Base-by-base conservation (phyloP, 805 yeast genomes). In the Priceomyces castillae region DNA sequence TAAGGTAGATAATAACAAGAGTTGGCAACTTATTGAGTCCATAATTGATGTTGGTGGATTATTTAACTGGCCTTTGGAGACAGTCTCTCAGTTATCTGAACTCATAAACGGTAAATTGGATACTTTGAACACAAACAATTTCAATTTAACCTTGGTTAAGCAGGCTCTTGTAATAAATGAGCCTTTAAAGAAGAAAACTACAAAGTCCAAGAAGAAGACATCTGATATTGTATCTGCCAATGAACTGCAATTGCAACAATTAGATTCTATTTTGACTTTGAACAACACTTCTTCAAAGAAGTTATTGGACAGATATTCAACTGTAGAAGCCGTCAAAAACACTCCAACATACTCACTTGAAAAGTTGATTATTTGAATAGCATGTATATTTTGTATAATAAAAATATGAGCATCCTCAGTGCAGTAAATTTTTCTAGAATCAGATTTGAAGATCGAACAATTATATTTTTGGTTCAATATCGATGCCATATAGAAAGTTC, bases 31-130 rank as follows among this genome's bases (percentile, higher is more conserved):
- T n/a, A 65, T 86, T 35, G 77, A 82, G 44, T 71, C 82, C 17
- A 73, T 86, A 38, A 75, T 86, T 40, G 94, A 86, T 58, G 79
- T 86, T 1, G 83, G 82, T 41, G 94, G 94, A 1, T 64, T 86
- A 37, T 78, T 86, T 58, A 78, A 81, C 47, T 79, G 87, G 78
- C 75, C 77, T 39, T 67, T 71, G 30, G 74, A 77, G 6, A 71
- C 78, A 30, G 64, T 82, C 39, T 65, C 66, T 18, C 61, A 62
- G 16, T 69, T 84, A 44, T 63, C 73, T 34, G 58, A 49, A 14
- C 65, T 73, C n/a, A 64, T 85, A 19, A 69, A 67, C 23, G 46
- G 57, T 12, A 80, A 80, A 56, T 69, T 83, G 14, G 71, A 71
- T 10, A 61, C 75, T 43, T 48, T 72, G 58, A 54, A 65, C 50